A percentile compares a stretch with the other conserved stretches of the same genome.
Evolutionary conservation across 1,139 yeast genomes (phyloP).

Genomic region (Pichia sp.): DNA sequence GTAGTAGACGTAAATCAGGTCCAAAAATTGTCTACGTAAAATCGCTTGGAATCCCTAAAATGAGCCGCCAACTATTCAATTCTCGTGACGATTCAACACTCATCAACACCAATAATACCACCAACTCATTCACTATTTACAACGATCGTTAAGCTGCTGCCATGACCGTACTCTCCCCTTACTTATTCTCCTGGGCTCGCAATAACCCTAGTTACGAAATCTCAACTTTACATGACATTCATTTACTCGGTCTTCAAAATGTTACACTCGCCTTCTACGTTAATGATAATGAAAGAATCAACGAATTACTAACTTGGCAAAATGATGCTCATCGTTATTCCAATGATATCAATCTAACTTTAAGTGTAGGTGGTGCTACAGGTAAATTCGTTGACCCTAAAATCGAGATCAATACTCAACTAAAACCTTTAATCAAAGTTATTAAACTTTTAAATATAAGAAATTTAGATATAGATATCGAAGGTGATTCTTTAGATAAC

Average conservation of each 20-base stretch:
- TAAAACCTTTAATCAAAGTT: slow-evolving; percentile 11
- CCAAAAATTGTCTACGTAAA: no score
- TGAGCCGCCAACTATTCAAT: no score
- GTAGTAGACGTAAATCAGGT: slow-evolving; percentile 5
- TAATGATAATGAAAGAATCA: no score
- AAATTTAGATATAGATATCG: slow-evolving; percentile 26
- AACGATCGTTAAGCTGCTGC: no score
- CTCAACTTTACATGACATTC: slow-evolving; percentile 12
- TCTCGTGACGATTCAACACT: no score
- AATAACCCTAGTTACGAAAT: slow-evolving; percentile 1
- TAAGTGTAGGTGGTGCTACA: slow-evolving; percentile 27
- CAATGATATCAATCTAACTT: slow-evolving; percentile 15
- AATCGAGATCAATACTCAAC: slow-evolving; percentile 14
- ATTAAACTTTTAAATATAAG: slow-evolving; percentile 14
- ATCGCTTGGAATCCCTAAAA: no score
- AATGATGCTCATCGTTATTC: no score
- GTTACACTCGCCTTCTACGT: slow-evolving; percentile 24
- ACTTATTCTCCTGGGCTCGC: slow-evolving; percentile 13
- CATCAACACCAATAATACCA: no score
- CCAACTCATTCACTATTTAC: no score
- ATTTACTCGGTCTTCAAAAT: slow-evolving; percentile 10
- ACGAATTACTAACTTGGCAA: no score
- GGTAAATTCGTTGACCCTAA: slow-evolving; percentile 20
- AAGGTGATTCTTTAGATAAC: slow-evolving; percentile 17
- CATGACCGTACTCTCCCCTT: slow-evolving; percentile 6